Evolutionary conservation across 306 rosid genomes (phyloP).

Genomic region (Adenanthera pavonina): DNA sequence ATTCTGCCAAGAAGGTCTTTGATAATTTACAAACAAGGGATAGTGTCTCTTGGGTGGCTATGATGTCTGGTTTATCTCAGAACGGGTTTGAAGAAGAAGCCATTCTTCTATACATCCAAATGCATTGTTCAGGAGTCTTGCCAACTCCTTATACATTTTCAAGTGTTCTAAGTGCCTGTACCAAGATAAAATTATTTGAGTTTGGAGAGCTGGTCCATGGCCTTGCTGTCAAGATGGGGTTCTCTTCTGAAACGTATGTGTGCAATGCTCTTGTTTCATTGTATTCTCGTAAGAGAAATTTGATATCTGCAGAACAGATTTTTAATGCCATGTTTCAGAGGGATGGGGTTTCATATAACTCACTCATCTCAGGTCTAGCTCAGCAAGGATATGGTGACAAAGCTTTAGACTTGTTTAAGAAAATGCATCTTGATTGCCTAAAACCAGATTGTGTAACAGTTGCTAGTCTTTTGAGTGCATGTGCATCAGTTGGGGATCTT

Average conservation of each 20-base stretch:
- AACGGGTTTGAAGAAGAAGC: slow-evolving; percentile 74
- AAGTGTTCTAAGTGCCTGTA: slow-evolving; percentile 79
- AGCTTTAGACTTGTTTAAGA: slow-evolving; percentile 68
- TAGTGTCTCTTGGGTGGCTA: slow-evolving; percentile 90
- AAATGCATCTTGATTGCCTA: slow-evolving; percentile 67
- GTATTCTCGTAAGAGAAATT: slow-evolving; percentile 68
- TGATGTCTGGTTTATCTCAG: slow-evolving; percentile 84
- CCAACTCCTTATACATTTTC: slow-evolving; percentile 85
- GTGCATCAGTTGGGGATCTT: slow-evolving; percentile 68
- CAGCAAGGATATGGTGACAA: slow-evolving; percentile 67
- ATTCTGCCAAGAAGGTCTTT: slow-evolving; percentile 73
- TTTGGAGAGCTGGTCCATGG: slow-evolving; percentile 81
- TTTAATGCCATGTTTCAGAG: slow-evolving; percentile 63
- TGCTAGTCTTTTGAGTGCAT: slow-evolving; percentile 83
- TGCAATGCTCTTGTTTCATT: slow-evolving; percentile 87
- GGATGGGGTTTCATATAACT: slow-evolving; percentile 84
- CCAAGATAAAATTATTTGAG: slow-evolving; percentile 55
- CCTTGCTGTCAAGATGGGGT: slow-evolving; percentile 76
- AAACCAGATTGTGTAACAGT: slow-evolving; percentile 81
- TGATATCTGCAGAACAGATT: slow-evolving; percentile 63
- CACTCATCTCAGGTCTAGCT: slow-evolving; percentile 86
- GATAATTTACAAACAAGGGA: slow-evolving; percentile 52
- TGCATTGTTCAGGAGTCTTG: slow-evolving; percentile 61
- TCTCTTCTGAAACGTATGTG: slow-evolving; percentile 72
- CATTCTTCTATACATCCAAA: slow-evolving; percentile 65